These are phyloP conservation scores for Austroboletus festivus DNA, from an alignment of 768 basidiomycete species.

Conservation along the genomic window DNA sequence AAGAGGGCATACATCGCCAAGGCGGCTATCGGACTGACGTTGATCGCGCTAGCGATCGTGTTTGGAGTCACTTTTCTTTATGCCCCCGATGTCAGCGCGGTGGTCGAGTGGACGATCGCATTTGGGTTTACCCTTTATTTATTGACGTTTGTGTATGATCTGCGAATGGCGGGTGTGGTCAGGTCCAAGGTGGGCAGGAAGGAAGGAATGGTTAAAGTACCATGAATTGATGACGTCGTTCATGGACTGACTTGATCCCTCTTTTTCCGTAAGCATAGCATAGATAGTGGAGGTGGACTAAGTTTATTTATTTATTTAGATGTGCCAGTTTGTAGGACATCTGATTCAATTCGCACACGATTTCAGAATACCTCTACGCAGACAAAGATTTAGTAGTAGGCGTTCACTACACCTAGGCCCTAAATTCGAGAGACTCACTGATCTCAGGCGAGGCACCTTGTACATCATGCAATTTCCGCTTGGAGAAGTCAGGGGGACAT, in stretches of 20 bases:
- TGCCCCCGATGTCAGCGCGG: slow-evolving; percentile 50
- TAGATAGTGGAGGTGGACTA: too few species aligned
- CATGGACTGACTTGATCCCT: too few species aligned
- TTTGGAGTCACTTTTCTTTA: slow-evolving; percentile 54
- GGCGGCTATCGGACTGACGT: slow-evolving; percentile 52
- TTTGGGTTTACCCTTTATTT: slow-evolving; percentile 74
- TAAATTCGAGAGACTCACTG: slow-evolving; percentile 2
- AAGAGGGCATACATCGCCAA: slow-evolving; percentile 58
- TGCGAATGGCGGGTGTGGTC: slow-evolving; percentile 48
- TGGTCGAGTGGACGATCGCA: slow-evolving; percentile 72
- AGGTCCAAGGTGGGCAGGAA: not conserved
- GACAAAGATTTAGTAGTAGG: too few species aligned
- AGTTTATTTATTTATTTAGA: too few species aligned
- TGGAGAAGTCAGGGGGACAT: not conserved
- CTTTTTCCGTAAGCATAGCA: too few species aligned
- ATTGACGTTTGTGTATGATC: slow-evolving; percentile 69
- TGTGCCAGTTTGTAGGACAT: too few species aligned
- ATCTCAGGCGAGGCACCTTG: not conserved
- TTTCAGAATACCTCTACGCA: too few species aligned
- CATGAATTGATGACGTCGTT: not conserved
- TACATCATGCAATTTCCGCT: not conserved
- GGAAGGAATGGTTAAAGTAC: not conserved
- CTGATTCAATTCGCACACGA: too few species aligned
- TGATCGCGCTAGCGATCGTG: slow-evolving; percentile 60
- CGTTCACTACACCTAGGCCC: too few species aligned